Base-by-base conservation (phyloP, 352 stramenopile genomes). In the Blastocystis sp. region DNA sequence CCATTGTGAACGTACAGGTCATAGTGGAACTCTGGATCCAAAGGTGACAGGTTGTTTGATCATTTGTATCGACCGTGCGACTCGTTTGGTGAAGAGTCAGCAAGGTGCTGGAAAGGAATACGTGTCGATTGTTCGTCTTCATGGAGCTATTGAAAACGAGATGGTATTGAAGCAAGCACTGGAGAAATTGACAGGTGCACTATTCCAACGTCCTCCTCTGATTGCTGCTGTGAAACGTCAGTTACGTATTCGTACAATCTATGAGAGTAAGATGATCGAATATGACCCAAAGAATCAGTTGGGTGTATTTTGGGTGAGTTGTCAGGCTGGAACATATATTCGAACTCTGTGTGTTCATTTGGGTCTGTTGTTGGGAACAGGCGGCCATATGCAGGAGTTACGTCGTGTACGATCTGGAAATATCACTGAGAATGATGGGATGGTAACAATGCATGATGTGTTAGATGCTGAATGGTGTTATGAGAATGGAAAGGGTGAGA, bases 31-130 rank as follows among this genome's bases (percentile, higher is more conserved):
- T 1, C 92, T 99, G 1, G 97, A 99, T 91, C 97, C 97, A 1
- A 99, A 99, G 91, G 97, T 99, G 29, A 99, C 97, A 4, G 97
- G 97, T 73, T 99, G 97, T 90, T 89, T 99, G 24, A 99, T 99
- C 88, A 96, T 99, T 14, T 99, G 97, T 89, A 94, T 99, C 78
- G 96, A 99, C 91, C 93, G 97, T 43, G 96, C 96, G 29, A 99
- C 97, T 27, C 93, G 61, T 37, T 88, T 97, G 12, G 94, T 96
- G 54, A 97, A 97, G 90, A 92, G 93, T 0, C 94, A 97, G 89
- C 94, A 99, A 89, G 61, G 91, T 12, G 97, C 97, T 16, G 97
- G 97, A 89, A 99, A 99, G 90, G 96, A 99, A 91, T 99, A 99
- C 91, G 94, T 99, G 0, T 95, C 94, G 0, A 93, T 99, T 5